Evolutionary conservation across 2,329 filamentous ascomycete genomes (phyloP).

Genomic region (Camptophora hylomeconis): DNA sequence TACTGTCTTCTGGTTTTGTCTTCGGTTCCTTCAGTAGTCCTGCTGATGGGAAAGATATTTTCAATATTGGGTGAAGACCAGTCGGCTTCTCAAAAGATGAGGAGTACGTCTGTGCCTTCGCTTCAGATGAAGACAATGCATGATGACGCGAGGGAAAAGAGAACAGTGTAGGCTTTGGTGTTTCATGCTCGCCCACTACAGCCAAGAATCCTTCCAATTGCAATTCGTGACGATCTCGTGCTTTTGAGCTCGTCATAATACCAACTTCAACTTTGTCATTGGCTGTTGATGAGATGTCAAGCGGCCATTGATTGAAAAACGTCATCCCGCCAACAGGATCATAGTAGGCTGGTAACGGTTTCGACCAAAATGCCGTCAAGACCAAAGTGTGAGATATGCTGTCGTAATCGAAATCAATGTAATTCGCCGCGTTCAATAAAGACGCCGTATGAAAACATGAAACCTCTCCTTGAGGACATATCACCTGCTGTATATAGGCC

Average conservation of each 20-base stretch:
- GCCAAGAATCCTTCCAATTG: constrained; percentile 66
- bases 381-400: constrained; percentile 51
- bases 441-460: constrained; percentile 39
- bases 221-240: constrained; percentile 54
- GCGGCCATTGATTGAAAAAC: constrained; percentile 32
- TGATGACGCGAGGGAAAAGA: constrained; percentile 72
- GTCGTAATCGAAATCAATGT: constrained; percentile 68
- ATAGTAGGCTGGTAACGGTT: constrained; percentile 17
- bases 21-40: constrained; percentile 35
- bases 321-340: constrained; percentile 12
- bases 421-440: constrained; percentile 40
- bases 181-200: constrained; percentile 61
- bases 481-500: constrained; percentile 36
- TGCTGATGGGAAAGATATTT: constrained; percentile 46
- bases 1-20: constrained; percentile 30
- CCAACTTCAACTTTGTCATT: constrained; percentile 54
- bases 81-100: constrained; percentile 55
- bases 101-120: constrained; percentile 41
- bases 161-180: constrained; percentile 64
- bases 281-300: constrained; percentile 22
- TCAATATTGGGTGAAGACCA: constrained; percentile 72
- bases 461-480: constrained; percentile 37
- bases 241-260: constrained; percentile 52
- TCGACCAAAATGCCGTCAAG: constrained; percentile 50
- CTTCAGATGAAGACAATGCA: constrained; percentile 28